phyloP scores from a whole-genome alignment of 805 yeast genomes.

The Cyberlindnera veronae region DNA sequence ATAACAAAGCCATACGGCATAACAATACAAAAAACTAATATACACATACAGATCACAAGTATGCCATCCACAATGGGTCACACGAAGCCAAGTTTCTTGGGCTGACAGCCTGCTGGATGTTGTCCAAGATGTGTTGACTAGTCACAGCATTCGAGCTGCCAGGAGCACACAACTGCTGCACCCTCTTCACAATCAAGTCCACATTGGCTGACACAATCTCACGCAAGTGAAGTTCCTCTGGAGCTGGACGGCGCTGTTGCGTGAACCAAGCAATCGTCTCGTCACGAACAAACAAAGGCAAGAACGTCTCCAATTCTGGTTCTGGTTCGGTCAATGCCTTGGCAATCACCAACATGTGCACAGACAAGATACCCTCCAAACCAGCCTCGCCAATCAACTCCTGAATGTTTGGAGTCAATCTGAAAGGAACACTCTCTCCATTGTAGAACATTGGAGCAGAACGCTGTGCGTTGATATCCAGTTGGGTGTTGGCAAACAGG shows the following conservation, averaged over 20 bases:
- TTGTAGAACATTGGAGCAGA: conserved; percentile 80
- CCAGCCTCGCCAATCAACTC: conserved; percentile 91
- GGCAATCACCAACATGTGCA: conserved; percentile 79
- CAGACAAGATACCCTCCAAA: conserved; percentile 86
- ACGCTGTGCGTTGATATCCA: conserved; percentile 30
- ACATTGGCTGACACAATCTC: conserved; percentile 88
- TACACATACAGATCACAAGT: conserved; percentile 39
- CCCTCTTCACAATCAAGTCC: conserved; percentile 76
- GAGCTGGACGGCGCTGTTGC: conserved; percentile 77
- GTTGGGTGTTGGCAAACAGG: conserved; percentile 33
- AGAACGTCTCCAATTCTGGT: conserved; percentile 83
- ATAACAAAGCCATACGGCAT: not conserved
- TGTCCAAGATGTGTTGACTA: conserved; percentile 84
- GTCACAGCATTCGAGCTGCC: conserved; percentile 56
- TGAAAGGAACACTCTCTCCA: conserved; percentile 91
- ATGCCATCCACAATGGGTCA: conserved; percentile 95
- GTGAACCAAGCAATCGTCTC: conserved; percentile 94
- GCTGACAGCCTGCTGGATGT: conserved; percentile 91
- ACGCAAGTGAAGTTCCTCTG: conserved; percentile 77
- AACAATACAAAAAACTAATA: not conserved
- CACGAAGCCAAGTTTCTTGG: conserved; percentile 90
- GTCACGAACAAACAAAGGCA: conserved; percentile 93
- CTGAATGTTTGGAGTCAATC: conserved; percentile 95
- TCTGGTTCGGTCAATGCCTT: conserved; percentile 88
- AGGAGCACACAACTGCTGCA: conserved; percentile 69